Evolutionary conservation across 176 grass and related monocot species (phyloP).

Genomic region (Cenchrus purpureus): DNA sequence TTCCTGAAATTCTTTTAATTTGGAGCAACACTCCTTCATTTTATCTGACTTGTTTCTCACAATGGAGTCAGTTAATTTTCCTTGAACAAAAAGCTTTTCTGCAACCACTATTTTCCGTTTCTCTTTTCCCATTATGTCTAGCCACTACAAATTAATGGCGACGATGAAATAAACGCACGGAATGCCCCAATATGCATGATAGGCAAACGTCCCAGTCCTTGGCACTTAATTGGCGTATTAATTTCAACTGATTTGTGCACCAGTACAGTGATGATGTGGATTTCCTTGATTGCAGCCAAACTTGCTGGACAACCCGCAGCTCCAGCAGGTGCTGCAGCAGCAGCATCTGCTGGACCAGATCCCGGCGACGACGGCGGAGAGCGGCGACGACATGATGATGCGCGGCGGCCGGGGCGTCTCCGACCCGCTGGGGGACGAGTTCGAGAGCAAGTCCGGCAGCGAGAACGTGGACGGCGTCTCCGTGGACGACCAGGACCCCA

Average conservation of each 20-base stretch:
- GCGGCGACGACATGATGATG: slow-evolving; percentile 83
- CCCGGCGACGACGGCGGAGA: slow-evolving; percentile 73
- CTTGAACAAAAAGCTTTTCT: neutral
- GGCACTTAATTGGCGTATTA: neutral
- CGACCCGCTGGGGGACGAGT: slow-evolving; percentile 62
- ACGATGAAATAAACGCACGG: slow-evolving; percentile 15
- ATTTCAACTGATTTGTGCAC: neutral
- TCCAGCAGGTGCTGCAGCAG: slow-evolving; percentile 76
- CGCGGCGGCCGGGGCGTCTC: slow-evolving; percentile 44
- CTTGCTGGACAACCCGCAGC: slow-evolving; percentile 74
- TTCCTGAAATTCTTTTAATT: slow-evolving; percentile 7
- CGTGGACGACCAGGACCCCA: slow-evolving; percentile 87
- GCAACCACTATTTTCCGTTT: neutral
- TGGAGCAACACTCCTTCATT: slow-evolving; percentile 8
- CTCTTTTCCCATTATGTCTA: neutral
- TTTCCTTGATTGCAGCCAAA: slow-evolving; percentile 59
- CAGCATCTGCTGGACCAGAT: slow-evolving; percentile 76
- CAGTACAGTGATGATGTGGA: neutral
- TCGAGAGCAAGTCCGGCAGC: slow-evolving; percentile 97
- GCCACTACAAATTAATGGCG: slow-evolving; percentile 14
- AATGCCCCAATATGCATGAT: neutral
- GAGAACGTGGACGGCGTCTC: slow-evolving; percentile 89
- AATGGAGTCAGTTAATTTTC: neutral
- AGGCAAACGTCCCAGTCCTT: slow-evolving; percentile 13
- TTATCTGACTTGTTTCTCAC: neutral